phyloP scores from a whole-genome alignment of 2,329 filamentous ascomycete genomes.

The Exophiala viscosa region DNA sequence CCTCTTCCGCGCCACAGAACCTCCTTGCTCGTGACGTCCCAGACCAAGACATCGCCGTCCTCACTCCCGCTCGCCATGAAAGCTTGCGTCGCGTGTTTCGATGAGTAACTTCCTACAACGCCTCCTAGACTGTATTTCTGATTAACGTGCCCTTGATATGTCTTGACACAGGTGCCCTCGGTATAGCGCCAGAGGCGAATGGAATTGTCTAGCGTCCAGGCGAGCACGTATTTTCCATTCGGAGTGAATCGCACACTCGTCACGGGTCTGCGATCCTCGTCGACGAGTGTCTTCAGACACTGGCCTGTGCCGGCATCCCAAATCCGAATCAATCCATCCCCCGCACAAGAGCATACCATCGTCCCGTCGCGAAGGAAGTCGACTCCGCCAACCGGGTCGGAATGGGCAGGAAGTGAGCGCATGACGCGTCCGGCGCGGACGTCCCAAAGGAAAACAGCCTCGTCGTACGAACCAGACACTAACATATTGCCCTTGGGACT shows the following conservation, averaged over 20 bases:
- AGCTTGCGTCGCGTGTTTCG: slow-evolving; percentile 33
- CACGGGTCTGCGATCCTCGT: slow-evolving; percentile 91
- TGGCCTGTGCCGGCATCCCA: slow-evolving; percentile 97
- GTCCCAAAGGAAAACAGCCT: slow-evolving; percentile 96
- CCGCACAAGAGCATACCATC: slow-evolving; percentile 83
- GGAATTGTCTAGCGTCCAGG: slow-evolving; percentile 85
- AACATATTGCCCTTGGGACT: slow-evolving; percentile 98
- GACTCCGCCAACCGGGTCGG: slow-evolving; percentile 88
- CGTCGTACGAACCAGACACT: slow-evolving; percentile 91
- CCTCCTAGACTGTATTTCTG: slow-evolving; percentile 78
- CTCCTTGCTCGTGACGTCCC: slow-evolving; percentile 85
- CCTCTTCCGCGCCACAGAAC: slow-evolving; percentile 64
- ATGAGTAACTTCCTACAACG: slow-evolving; percentile 67
- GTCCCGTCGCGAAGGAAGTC: slow-evolving; percentile 93
- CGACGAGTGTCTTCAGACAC: slow-evolving; percentile 88
- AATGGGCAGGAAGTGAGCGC: slow-evolving; percentile 88
- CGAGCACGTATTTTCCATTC: slow-evolving; percentile 88
- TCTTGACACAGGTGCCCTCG: slow-evolving; percentile 86
- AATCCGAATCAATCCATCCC: slow-evolving; percentile 85
- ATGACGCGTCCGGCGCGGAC: slow-evolving; percentile 82
- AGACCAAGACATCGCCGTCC: slow-evolving; percentile 78
- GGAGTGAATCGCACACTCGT: slow-evolving; percentile 87
- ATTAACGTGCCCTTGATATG: slow-evolving; percentile 90
- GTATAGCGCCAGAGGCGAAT: slow-evolving; percentile 95
- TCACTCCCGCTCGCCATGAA: slow-evolving; percentile 85